A percentile compares a stretch with the other conserved stretches of the same genome.
Evolutionary conservation across 176 grass and related monocot genomes (phyloP).

Genomic region (Lolium multiflorum): DNA sequence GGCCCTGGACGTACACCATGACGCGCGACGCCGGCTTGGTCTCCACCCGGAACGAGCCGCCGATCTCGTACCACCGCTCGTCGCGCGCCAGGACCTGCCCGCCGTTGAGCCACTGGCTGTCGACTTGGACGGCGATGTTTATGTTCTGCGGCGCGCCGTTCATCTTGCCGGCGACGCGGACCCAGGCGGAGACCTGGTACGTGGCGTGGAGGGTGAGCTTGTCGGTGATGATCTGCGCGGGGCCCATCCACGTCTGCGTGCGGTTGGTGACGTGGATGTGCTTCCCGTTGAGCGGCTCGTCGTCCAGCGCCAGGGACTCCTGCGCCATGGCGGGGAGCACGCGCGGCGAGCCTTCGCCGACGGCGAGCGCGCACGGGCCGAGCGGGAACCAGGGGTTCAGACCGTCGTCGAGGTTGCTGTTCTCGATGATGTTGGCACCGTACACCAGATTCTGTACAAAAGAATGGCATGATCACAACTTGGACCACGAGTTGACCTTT

Average conservation of each 20-base stretch:
- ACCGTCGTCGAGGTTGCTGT: constrained; percentile 69
- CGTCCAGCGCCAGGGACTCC: constrained; percentile 57
- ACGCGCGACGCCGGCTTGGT: constrained; percentile 49
- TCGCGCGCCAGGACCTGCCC: constrained; percentile 70
- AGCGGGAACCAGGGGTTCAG: constrained; percentile 72
- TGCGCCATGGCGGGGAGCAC: constrained; percentile 71
- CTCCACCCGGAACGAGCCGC: constrained; percentile 79
- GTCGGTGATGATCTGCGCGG: constrained; percentile 73
- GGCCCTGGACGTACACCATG: constrained; percentile 81
- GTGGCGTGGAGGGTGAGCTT: constrained; percentile 66
- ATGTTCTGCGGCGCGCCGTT: constrained; percentile 51
- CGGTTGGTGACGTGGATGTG: constrained; percentile 77
- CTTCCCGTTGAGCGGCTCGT: constrained; percentile 69
- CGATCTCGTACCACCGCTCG: constrained; percentile 88
- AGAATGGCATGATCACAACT: not conserved
- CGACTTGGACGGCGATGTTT: constrained; percentile 58
- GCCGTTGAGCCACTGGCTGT: constrained; percentile 79
- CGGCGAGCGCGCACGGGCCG: constrained; percentile 57
- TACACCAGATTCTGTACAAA: constrained; percentile 63
- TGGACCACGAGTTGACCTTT: not conserved
- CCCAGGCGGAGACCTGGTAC: constrained; percentile 87
- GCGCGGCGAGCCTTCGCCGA: constrained; percentile 64
- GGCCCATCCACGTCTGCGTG: constrained; percentile 92
- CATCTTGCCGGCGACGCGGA: constrained; percentile 55
- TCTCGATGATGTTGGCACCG: constrained; percentile 81